These are phyloP conservation scores for Amauroascus verrucosus DNA, from an alignment of 2,329 filamentous ascomycete species.

Conservation along the genomic window DNA sequence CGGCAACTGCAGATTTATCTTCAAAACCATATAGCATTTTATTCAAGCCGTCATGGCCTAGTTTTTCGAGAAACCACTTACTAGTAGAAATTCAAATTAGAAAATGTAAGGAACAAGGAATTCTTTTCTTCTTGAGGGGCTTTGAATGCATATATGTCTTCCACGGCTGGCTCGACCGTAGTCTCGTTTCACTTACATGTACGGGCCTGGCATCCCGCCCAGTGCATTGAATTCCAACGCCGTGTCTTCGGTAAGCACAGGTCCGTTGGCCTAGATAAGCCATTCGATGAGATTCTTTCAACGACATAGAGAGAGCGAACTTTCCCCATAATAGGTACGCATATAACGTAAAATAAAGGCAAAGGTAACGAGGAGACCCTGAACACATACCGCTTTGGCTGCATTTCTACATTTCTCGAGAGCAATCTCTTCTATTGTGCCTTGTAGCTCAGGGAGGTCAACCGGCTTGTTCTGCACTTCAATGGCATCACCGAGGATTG, in stretches of 20 bases:
- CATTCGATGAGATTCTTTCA: background rate
- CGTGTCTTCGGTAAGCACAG: slow-evolving; percentile 92
- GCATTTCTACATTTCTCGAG: slow-evolving; percentile 75
- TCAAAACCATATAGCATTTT: slow-evolving; percentile 79
- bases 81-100: slow-evolving; percentile 37
- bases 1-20: slow-evolving; percentile 83
- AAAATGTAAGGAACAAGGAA: background rate
- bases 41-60: slow-evolving; percentile 79
- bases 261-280: slow-evolving; percentile 57
- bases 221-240: slow-evolving; percentile 87
- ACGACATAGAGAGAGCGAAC: background rate
- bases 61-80: slow-evolving; percentile 82
- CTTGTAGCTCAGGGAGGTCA: slow-evolving; percentile 84
- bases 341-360: background rate
- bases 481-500: slow-evolving; percentile 66
- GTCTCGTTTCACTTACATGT: slow-evolving; percentile 59
- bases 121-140: background rate
- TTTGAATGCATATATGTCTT: background rate
- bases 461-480: slow-evolving; percentile 62
- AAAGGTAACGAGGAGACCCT: background rate
- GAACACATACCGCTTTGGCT: slow-evolving; percentile 57
- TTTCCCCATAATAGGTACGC: background rate
- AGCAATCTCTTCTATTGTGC: slow-evolving; percentile 83
- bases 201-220: slow-evolving; percentile 83
- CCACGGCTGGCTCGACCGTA: background rate